Conservation (phyloP, 2,329 filamentous ascomycete genomes). For the Diaporthe sp. region DNA sequence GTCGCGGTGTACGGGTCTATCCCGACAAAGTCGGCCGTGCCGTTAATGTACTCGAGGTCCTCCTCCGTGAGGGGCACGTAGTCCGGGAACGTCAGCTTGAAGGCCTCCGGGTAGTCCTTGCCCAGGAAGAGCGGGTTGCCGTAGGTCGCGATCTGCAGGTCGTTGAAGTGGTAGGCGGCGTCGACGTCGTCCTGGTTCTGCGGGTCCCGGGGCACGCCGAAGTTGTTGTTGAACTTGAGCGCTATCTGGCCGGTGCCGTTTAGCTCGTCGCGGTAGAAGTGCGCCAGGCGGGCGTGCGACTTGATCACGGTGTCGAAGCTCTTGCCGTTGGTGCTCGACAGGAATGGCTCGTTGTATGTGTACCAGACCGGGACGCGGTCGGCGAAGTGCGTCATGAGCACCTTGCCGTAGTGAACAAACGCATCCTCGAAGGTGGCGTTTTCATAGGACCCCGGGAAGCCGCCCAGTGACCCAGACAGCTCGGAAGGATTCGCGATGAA, state of each 20-base stretch:
- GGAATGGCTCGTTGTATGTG: constrained; percentile 66
- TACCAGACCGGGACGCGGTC: constrained; percentile 66
- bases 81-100: constrained; percentile 59
- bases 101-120: constrained; percentile 62
- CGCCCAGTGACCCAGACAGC: constrained; percentile 46
- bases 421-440: constrained; percentile 63
- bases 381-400: constrained; percentile 64
- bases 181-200: constrained; percentile 56
- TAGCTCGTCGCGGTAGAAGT: constrained; percentile 68
- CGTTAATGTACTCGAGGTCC: constrained; percentile 63
- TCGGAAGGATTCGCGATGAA: constrained; percentile 54
- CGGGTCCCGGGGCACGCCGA: constrained; percentile 61
- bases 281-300: constrained; percentile 63
- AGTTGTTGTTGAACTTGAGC: constrained; percentile 65
- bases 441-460: constrained; percentile 60
- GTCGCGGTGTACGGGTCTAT: constrained; percentile 72
- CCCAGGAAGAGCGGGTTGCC: constrained; percentile 67
- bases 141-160: constrained; percentile 63
- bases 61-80: constrained; percentile 61
- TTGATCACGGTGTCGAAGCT: constrained; percentile 58
- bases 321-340: constrained; percentile 56
- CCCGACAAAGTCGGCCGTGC: constrained; percentile 68
- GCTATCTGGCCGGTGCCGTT: constrained; percentile 63
- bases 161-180: constrained; percentile 61
- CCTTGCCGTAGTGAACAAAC: constrained; percentile 67